Conservation (phyloP, 305 asterid species). For the Fraxinus platypoda region DNA sequence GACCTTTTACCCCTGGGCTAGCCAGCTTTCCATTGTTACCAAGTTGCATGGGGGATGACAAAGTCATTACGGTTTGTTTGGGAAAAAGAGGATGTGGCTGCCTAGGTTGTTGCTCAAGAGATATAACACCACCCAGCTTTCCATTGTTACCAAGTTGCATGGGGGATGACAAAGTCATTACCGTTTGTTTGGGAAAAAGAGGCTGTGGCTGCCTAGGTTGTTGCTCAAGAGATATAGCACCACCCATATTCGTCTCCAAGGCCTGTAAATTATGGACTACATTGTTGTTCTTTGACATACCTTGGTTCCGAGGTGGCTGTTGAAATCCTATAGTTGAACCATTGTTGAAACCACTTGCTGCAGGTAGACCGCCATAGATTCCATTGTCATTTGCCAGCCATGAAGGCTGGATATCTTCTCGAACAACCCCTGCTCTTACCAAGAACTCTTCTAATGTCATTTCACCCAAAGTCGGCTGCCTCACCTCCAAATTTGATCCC, state of each 20-base stretch:
- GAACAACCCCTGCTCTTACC: slow-evolving; percentile 68
- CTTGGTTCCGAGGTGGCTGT: slow-evolving; percentile 42
- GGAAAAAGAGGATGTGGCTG: slow-evolving; percentile 64
- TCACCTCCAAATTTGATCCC: slow-evolving; percentile 39
- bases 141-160: slow-evolving; percentile 43
- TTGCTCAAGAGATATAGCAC: slow-evolving; percentile 35
- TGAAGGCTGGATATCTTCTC: slow-evolving; percentile 60
- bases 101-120: slow-evolving; percentile 38
- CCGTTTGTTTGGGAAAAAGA: slow-evolving; percentile 74
- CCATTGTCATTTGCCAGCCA: slow-evolving; percentile 34
- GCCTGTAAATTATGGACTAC: slow-evolving; percentile 38
- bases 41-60: slow-evolving; percentile 58
- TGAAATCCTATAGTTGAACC: slow-evolving; percentile 54
- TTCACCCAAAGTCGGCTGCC: slow-evolving; percentile 82
- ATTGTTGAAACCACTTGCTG: slow-evolving; percentile 33
- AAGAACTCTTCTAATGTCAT: slow-evolving; percentile 88
- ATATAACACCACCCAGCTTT: slow-evolving; percentile 36
- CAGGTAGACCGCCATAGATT: slow-evolving; percentile 37
- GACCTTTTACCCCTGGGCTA: slow-evolving; percentile 45
- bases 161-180: slow-evolving; percentile 59
- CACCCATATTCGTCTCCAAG: slow-evolving; percentile 39
- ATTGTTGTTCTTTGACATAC: slow-evolving; percentile 34
- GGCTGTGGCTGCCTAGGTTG: slow-evolving; percentile 47
- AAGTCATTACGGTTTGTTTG: slow-evolving; percentile 65
- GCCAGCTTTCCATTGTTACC: slow-evolving; percentile 45